Base-by-base conservation (phyloP, 768 basidiomycete species). In the Serendipita sp. region DNA sequence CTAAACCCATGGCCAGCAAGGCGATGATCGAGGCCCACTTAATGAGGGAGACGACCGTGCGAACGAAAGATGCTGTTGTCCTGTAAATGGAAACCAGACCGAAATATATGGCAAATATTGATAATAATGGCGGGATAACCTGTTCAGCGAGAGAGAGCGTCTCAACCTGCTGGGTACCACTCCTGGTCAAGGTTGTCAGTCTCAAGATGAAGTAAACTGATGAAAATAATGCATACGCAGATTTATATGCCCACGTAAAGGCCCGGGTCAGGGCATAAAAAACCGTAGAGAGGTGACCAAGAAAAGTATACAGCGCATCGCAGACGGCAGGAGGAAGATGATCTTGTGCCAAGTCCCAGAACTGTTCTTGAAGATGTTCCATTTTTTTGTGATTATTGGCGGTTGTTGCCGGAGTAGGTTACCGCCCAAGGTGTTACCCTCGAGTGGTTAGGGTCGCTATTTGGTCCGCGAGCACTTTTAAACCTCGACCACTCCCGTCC, bases 21-120 rank as follows among this genome's bases (percentile, higher is more conserved):
- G 77, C 80, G 7, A 88, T 66, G 54, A 92, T 74, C 10, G 77
- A 74, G 28, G 85, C 86, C 89, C 89, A 92, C 74, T 92, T 92
- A 69, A 87, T 71, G 69, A 88, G 79, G 78, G 81, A 89, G 68
- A 89, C 72, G 32, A 74, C 76, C 38, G 81, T 82, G 66, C 86
- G 80, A 67, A 90, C 74, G 69, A 86, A 77, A 84, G 86, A 90
- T 28, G 79, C 79, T 11, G 88, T 85, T 3, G 89, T 90, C 66
- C 87, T 85, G 74, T 89, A 89, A 63, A 89, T 73, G 71, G 83
- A 88, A 46, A 84, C 67, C n/a, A 92, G 77, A 2, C 87, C 86
- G 66, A 89, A 78, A 73, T 91, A 92, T 18, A 87, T 84, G 3
- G 80, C 78, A 63, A 90, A 73, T 35, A 91, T 73, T 66, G 81